phyloP scores from a whole-genome alignment of 2,329 filamentous ascomycete genomes.

The Fusarium sp. region DNA sequence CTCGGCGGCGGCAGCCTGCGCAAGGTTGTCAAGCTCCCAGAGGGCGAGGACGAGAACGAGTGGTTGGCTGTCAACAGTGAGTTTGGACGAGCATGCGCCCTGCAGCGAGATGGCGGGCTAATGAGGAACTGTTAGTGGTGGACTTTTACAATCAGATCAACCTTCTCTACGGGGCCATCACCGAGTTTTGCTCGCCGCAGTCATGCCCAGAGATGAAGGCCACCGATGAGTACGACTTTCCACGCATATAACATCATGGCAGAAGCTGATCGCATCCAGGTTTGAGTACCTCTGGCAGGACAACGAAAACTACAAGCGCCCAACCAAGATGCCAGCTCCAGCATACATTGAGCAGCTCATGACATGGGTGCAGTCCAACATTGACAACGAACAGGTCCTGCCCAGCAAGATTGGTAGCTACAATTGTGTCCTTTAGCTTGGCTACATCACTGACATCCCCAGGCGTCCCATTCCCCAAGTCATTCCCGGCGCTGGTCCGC shows the following conservation, averaged over 20 bases:
- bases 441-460: conserved; percentile 21
- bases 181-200: conserved; percentile 97
- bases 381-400: conserved; percentile 95
- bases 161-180: conserved; percentile 97
- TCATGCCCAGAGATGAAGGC: conserved; percentile 99
- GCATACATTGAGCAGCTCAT: conserved; percentile 98
- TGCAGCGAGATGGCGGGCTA: not conserved
- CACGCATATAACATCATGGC: not conserved
- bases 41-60: conserved; percentile 97
- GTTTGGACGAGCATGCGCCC: conserved; percentile 39
- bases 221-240: conserved; percentile 84
- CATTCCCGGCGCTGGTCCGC: conserved; percentile 87
- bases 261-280: conserved; percentile 56
- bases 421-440: not conserved
- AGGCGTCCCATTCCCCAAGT: conserved; percentile 95
- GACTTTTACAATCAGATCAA: conserved; percentile 99
- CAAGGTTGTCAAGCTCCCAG: conserved; percentile 96
- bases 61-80: conserved; percentile 97
- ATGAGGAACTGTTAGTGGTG: conserved; percentile 73
- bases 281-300: conserved; percentile 99
- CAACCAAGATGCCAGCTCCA: conserved; percentile 97
- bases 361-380: conserved; percentile 94
- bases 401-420: conserved; percentile 86
- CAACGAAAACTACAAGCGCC: conserved; percentile 90
- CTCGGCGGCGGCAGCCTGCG: conserved; percentile 93